These are phyloP conservation scores for Pistacia integerrima DNA, from an alignment of 345 rosid genomes.

Conservation along the genomic window DNA sequence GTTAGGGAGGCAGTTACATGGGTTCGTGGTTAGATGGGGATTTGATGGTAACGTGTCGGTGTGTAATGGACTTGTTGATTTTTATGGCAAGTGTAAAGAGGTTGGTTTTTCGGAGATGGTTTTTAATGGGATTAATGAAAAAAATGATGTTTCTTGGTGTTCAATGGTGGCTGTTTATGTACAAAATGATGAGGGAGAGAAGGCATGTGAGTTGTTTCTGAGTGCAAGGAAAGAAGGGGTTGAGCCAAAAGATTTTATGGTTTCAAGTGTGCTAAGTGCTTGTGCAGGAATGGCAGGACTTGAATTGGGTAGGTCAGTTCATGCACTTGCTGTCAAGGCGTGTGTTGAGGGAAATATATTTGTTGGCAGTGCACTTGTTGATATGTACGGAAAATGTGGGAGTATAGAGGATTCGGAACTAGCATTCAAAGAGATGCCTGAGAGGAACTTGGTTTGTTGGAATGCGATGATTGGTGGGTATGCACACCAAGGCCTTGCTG, in stretches of 20 bases:
- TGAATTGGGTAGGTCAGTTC: conserved; percentile 70
- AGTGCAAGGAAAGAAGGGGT: conserved; percentile 53
- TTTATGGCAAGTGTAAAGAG: conserved; percentile 79
- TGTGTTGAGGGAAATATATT: conserved; percentile 60
- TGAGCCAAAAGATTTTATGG: conserved; percentile 66
- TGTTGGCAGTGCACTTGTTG: conserved; percentile 79
- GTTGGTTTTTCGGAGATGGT: conserved; percentile 47
- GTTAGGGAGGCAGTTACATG: conserved; percentile 72
- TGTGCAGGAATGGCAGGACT: conserved; percentile 71
- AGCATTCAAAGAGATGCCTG: conserved; percentile 61
- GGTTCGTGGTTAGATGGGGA: conserved; percentile 55
- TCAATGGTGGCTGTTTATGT: conserved; percentile 63
- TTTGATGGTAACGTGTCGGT: conserved; percentile 57
- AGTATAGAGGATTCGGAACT: conserved; percentile 55
- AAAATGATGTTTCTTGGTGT: conserved; percentile 87
- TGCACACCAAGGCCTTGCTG: conserved; percentile 74
- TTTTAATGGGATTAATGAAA: conserved; percentile 51
- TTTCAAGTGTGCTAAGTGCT: conserved; percentile 68
- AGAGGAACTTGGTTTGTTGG: conserved; percentile 70
- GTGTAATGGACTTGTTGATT: conserved; percentile 73
- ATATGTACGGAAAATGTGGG: conserved; percentile 97
- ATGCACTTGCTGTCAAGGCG: conserved; percentile 70
- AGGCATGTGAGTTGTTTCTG: conserved; percentile 52
- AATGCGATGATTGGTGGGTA: conserved; percentile 78
- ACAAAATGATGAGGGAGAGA: conserved; percentile 78